Percentiles rank a stretch among this genome's conserved stretches.
phyloP scores from a whole-genome alignment of 139 green algal genomes.

The Picochlorum sp. region DNA sequence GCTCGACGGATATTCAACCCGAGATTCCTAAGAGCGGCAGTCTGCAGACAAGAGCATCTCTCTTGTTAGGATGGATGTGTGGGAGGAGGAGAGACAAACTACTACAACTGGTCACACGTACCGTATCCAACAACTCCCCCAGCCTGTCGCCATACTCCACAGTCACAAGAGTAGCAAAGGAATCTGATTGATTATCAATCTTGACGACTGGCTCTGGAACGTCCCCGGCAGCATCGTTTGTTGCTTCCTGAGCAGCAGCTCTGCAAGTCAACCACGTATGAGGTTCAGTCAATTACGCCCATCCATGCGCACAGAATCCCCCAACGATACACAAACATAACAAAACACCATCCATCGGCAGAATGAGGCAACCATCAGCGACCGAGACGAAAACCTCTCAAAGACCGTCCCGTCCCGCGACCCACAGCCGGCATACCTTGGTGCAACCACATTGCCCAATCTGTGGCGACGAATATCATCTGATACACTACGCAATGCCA shows the following conservation, averaged over 20 bases:
- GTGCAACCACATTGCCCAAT: too few species aligned
- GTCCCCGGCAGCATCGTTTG: slow-evolving; percentile 7
- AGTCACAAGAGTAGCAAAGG: slow-evolving; percentile 77
- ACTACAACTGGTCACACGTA: slow-evolving; percentile 21
- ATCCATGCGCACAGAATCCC: too few species aligned
- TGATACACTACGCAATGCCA: too few species aligned
- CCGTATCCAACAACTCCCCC: slow-evolving; percentile 80
- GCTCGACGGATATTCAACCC: slow-evolving; percentile 81
- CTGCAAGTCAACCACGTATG: not conserved
- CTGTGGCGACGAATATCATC: too few species aligned
- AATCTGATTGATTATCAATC: slow-evolving; percentile 85
- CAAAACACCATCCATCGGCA: too few species aligned
- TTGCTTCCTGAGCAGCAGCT: not conserved
- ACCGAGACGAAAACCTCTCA: too few species aligned
- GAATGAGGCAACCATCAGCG: too few species aligned
- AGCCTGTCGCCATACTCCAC: slow-evolving; percentile 73
- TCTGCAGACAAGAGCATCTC: not conserved
- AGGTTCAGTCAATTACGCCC: not conserved
- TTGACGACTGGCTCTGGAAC: slow-evolving; percentile 49
- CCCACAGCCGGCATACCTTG: too few species aligned
- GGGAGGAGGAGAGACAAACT: not conserved
- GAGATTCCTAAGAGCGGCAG: slow-evolving; percentile 66
- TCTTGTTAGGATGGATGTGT: too few species aligned
- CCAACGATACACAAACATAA: too few species aligned
- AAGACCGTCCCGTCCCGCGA: too few species aligned